phyloP scores from a whole-genome alignment of 2,329 filamentous ascomycete genomes.

The Mycosphaerella sp. region DNA sequence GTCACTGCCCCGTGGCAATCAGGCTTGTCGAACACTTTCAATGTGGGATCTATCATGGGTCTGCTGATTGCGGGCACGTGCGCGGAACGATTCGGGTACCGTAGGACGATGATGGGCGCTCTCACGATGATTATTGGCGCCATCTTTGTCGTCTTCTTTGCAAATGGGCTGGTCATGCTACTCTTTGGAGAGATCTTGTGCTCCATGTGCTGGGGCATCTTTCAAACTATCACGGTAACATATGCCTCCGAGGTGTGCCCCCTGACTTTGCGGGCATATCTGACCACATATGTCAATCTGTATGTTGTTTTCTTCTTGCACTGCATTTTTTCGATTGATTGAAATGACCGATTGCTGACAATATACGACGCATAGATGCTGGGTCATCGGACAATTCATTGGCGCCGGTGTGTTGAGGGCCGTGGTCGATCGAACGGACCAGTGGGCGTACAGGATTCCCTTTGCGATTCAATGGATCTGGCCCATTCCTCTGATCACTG shows the following conservation, averaged over 20 bases:
- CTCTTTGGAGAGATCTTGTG: conserved; percentile 39
- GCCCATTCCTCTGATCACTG: conserved; percentile 29
- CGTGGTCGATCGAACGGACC: conserved; percentile 17
- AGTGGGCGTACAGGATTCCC: conserved; percentile 38
- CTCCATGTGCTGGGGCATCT: conserved; percentile 22
- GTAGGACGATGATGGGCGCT: conserved; percentile 53
- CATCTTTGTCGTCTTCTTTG: conserved; percentile 45
- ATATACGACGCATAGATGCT: conserved; percentile 55
- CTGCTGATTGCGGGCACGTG: conserved; percentile 60
- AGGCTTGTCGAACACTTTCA: conserved; percentile 49
- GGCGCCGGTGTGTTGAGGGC: conserved; percentile 35
- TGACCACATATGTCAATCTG: conserved; percentile 56
- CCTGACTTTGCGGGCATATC: conserved; percentile 49
- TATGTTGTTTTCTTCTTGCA: background rate
- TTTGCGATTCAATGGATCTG: conserved; percentile 43
- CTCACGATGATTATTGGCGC: conserved; percentile 51
- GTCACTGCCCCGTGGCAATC: conserved; percentile 53
- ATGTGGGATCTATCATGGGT: conserved; percentile 60
- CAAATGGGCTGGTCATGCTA: conserved; percentile 30
- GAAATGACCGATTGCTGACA: conserved; percentile 48
- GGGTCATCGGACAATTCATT: conserved; percentile 55
- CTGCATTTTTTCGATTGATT: background rate
- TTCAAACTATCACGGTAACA: conserved; percentile 34
- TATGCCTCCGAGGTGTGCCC: conserved; percentile 61
- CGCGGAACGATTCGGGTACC: conserved; percentile 45